phyloP scores from a whole-genome alignment of 495 filamentous ascomycete genomes.

The Talaromyces stipitatus region DNA sequence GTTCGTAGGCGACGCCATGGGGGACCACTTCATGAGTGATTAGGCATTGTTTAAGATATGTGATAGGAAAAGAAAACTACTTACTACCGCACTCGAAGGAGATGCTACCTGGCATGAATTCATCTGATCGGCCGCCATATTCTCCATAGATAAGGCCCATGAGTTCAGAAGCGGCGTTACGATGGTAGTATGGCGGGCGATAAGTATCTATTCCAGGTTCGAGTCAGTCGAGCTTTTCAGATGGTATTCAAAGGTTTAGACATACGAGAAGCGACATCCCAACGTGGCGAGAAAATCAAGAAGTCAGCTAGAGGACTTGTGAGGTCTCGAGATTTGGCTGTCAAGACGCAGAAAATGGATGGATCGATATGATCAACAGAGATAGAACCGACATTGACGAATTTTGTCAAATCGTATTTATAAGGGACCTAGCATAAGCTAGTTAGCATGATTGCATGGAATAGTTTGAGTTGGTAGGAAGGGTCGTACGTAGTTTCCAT shows the following conservation, averaged over 20 bases:
- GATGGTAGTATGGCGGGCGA: constrained; percentile 43
- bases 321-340: constrained; percentile 35
- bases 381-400: constrained; percentile 43
- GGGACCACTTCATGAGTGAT: constrained; percentile 36
- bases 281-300: constrained; percentile 41
- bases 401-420: constrained; percentile 46
- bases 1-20: constrained; percentile 54
- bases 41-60: background rate
- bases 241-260: constrained; percentile 3
- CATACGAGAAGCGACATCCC: constrained; percentile 41
- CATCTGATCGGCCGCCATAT: constrained; percentile 45
- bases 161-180: constrained; percentile 41
- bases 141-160: constrained; percentile 48
- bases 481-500: constrained; percentile 39
- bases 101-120: constrained; percentile 51
- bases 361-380: constrained; percentile 46
- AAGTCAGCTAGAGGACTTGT: constrained; percentile 40
- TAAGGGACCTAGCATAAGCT: constrained; percentile 26
- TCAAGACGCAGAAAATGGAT: constrained; percentile 44
- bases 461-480: too few relatives aligned
- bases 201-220: constrained; percentile 30
- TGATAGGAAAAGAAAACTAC: background rate
- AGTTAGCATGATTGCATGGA: background rate
- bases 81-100: constrained; percentile 49
- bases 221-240: background rate